Evolutionary conservation across 352 stramenopile species (phyloP), one percentile per base, ranked within the genome.

Genomic region (Phytophthora citricola): DNA sequence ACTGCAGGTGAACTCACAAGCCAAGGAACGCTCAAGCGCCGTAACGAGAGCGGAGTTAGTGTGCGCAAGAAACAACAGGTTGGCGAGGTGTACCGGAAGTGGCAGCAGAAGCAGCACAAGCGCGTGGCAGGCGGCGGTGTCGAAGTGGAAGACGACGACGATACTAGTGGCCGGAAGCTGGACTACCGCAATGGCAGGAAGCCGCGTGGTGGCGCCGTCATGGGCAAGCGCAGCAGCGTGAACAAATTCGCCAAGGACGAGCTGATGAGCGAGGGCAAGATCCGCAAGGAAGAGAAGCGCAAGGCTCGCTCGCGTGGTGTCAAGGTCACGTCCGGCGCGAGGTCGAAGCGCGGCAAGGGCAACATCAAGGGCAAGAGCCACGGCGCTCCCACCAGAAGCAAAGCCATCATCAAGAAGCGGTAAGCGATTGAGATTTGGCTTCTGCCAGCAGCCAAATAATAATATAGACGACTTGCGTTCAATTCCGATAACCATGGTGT

Each of bases 71-170:
- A 95, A 75, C 87, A 96, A 41, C 75, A 90, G 49, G 72, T 87
- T n/a, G 94, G 94, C 24, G 93, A 97, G 66, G 81, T 98, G 58
- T 98, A 98, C 76, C 90, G 96, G 29, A 98, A 97, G 75, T 98
- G 94, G 94, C 84, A 97, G 72, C 90, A 98, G 71, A 85, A 88
- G 54, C 85, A 94, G 62, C 81, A 95, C 84, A 95, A 94, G 73
- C 81, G 83, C 27, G 83, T 93, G 63, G 83, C 83, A 40, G 83
- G 85, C 14, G 84, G 85, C 31, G 85, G 85, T 45, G 74, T 93
- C 40, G 87, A 95, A 50, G n/a, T 64, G 24, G 85, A 76, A 29
- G 86, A 89, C 32, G 80, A 84, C 44, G 80, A 84, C n/a, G 72
- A 76, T 10, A 52, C 41, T 34, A 59, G 61, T 36, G 66, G 78